phyloP scores from a whole-genome alignment of 2,329 filamentous ascomycete species.

The Colletotrichum coccodes region DNA sequence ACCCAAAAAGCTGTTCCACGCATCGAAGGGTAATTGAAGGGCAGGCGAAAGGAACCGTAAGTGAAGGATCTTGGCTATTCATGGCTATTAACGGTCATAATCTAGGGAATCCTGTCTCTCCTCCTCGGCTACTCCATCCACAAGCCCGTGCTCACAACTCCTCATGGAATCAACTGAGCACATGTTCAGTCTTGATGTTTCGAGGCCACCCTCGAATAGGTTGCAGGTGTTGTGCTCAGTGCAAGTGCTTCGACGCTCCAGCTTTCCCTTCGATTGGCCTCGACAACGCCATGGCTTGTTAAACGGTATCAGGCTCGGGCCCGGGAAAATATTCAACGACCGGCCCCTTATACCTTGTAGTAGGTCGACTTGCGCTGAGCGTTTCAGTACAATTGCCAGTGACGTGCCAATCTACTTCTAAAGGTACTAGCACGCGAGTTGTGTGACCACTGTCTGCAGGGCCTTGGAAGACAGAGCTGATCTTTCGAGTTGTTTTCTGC shows the following conservation, averaged over 20 bases:
- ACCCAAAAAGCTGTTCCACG: too few relatives aligned
- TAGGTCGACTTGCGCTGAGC: not conserved
- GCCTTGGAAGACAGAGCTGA: slow-evolving; percentile 25
- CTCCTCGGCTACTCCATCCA: not conserved
- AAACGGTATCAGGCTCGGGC: not conserved
- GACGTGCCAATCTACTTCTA: not conserved
- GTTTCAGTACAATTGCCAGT: not conserved
- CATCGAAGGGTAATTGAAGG: too few relatives aligned
- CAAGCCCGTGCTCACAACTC: not conserved
- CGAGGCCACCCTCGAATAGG: not conserved
- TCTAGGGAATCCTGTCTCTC: not conserved
- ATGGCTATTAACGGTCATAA: not conserved
- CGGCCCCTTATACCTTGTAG: too few relatives aligned
- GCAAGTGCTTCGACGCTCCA: not conserved
- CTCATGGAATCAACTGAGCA: not conserved
- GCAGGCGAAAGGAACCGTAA: too few relatives aligned
- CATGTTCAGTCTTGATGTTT: not conserved
- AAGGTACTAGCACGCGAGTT: slow-evolving; percentile 5
- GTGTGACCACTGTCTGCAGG: not conserved
- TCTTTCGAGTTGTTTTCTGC: slow-evolving; percentile 19
- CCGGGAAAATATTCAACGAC: not conserved
- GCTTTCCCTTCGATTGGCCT: not conserved
- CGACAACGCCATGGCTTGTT: slow-evolving; percentile 7
- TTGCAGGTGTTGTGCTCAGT: slow-evolving; percentile 9
- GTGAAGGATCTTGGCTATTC: too few relatives aligned